A percentile compares a stretch with the other conserved stretches of the same genome.
Conservation (phyloP, 2,329 filamentous ascomycete genomes). For the Gliomastix tumulicola region DNA sequence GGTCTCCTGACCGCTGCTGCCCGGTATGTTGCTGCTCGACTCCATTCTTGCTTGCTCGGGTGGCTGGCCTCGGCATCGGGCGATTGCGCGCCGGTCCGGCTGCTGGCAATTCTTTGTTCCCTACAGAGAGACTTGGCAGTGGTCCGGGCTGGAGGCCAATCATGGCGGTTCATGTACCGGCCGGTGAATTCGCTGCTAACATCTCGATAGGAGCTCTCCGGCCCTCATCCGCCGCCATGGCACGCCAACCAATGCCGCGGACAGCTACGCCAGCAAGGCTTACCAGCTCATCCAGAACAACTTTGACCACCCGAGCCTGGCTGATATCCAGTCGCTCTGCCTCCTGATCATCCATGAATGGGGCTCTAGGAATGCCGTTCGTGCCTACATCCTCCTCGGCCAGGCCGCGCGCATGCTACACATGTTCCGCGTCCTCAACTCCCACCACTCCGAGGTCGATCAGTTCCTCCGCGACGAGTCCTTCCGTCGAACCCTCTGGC, state of each 20-base stretch:
- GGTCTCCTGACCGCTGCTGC: slow-evolving; percentile 51
- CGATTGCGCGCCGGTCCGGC: no score
- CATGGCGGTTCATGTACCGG: no score
- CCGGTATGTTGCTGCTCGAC: no score
- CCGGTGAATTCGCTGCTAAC: slow-evolving; percentile 8
- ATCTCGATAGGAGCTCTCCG: slow-evolving; percentile 41
- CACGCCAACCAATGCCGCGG: slow-evolving; percentile 45
- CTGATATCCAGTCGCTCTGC: slow-evolving; percentile 55
- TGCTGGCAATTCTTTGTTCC: no score
- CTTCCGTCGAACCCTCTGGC: slow-evolving; percentile 54
- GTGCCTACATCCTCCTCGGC: slow-evolving; percentile 56
- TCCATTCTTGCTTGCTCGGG: no score
- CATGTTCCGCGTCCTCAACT: slow-evolving; percentile 55
- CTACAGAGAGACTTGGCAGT: no score
- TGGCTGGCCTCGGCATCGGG: no score
- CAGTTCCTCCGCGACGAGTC: slow-evolving; percentile 56
- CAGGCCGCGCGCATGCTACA: slow-evolving; percentile 58
- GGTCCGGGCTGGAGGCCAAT: no score
- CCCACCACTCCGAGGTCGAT: slow-evolving; percentile 39
- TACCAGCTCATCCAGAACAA: slow-evolving; percentile 50
- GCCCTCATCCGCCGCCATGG: slow-evolving; percentile 52
- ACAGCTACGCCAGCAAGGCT: slow-evolving; percentile 53
- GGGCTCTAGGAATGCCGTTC: slow-evolving; percentile 54
- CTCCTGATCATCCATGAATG: slow-evolving; percentile 57
- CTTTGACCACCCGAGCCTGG: slow-evolving; percentile 50